Evolutionary conservation across 225 moss, liverwort and hornwort species (phyloP).

Genomic region (Pseudoscleropodium purum): DNA sequence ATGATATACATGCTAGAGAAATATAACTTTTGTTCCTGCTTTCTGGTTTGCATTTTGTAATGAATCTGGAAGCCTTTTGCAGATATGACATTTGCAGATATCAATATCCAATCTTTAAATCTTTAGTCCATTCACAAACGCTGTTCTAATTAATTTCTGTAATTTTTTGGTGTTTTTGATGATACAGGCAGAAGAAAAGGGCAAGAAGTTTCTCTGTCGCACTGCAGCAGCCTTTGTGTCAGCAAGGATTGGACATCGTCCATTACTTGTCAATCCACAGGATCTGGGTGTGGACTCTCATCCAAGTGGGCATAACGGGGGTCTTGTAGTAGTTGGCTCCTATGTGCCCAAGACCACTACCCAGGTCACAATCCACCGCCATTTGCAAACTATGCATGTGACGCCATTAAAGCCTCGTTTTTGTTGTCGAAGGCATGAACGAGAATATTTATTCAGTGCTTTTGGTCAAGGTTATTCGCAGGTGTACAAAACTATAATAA

Average conservation of each 20-base stretch:
- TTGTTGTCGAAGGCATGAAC: background rate
- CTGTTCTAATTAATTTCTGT: background rate
- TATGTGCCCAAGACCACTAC: constrained; percentile 81
- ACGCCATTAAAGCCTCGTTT: background rate
- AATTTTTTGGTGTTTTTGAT: background rate
- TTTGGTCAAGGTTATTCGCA: background rate
- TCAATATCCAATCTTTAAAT: background rate
- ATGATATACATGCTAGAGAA: background rate
- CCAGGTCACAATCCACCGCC: constrained; percentile 36
- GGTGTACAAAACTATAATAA: background rate
- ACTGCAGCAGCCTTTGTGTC: constrained; percentile 96
- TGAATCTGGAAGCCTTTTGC: background rate
- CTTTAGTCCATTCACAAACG: background rate
- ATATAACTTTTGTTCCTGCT: background rate
- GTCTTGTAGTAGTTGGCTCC: constrained; percentile 81
- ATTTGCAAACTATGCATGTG: background rate
- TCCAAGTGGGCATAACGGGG: constrained; percentile 50
- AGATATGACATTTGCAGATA: background rate
- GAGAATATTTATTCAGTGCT: background rate
- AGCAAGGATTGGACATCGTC: constrained; percentile 73
- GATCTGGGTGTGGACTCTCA: constrained; percentile 51
- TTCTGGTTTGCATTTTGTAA: background rate
- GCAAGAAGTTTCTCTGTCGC: constrained; percentile 76
- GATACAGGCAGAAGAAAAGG: constrained; percentile 71
- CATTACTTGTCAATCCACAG: constrained; percentile 44